phyloP scores from a whole-genome alignment of 371 early-diverging fungal genomes.

The Chytridiales sp. region DNA sequence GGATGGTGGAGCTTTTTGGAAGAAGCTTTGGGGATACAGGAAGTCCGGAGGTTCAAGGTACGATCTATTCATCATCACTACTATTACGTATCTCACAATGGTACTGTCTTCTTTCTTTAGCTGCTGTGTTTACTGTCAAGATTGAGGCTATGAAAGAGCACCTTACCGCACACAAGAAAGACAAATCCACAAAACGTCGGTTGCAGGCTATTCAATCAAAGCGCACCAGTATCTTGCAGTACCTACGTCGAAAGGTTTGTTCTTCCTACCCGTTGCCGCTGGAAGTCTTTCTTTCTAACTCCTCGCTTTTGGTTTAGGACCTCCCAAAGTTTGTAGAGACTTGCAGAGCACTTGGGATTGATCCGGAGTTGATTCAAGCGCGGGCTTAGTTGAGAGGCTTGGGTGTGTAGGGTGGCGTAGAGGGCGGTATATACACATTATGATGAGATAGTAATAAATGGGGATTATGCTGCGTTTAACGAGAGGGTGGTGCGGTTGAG shows the following conservation, averaged over 20 bases:
- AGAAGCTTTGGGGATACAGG: conserved; percentile 81
- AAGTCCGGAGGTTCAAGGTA: conserved; percentile 92
- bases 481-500: too few species aligned
- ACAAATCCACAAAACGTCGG: conserved; percentile 80
- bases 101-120: conserved; percentile 48
- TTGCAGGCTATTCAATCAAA: conserved; percentile 77
- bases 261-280: not conserved
- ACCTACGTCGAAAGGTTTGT: conserved; percentile 71
- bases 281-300: not conserved
- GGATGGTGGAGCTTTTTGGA: conserved; percentile 77
- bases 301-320: conserved; percentile 24
- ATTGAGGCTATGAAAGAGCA: conserved; percentile 85
- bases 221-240: conserved; percentile 83
- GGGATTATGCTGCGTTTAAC: too few species aligned
- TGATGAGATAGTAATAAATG: too few species aligned
- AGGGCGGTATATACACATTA: too few species aligned
- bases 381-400: conserved; percentile 5
- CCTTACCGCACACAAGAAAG: conserved; percentile 74
- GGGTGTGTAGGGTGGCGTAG: too few species aligned
- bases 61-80: conserved; percentile 8
- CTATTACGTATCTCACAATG: too few species aligned
- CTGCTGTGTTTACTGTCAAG: conserved; percentile 86
- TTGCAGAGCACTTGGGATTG: conserved; percentile 45
- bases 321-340: conserved; percentile 44
- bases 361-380: conserved; percentile 40